Evolutionary conservation across 441 rosid genomes (phyloP).

Genomic region (Adansonia gregorii): DNA sequence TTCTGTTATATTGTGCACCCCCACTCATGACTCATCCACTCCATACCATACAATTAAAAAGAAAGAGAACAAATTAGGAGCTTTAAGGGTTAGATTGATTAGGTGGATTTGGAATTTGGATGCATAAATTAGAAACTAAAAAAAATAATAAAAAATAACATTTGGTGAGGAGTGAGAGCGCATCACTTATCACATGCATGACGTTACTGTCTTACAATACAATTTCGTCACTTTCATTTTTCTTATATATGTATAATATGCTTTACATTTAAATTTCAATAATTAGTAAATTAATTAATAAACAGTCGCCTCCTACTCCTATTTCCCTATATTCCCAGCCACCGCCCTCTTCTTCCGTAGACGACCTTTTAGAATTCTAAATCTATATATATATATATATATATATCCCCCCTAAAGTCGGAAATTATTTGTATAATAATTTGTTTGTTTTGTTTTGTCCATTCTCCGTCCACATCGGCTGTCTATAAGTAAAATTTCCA

Average conservation of each 20-base stretch:
- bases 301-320: not conserved
- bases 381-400: too few species aligned
- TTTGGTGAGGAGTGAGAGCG: not conserved
- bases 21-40: conserved; percentile 31
- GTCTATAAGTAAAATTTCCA: too few species aligned
- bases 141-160: too few species aligned
- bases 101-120: not conserved
- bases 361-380: not conserved
- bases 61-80: not conserved
- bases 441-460: too few species aligned
- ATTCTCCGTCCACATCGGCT: too few species aligned
- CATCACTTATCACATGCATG: not conserved
- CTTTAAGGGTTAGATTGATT: not conserved
- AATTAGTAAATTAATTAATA: not conserved
- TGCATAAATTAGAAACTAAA: too few species aligned
- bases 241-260: too few species aligned
- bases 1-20: not conserved
- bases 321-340: not conserved
- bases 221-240: not conserved
- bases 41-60: not conserved
- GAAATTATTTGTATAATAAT: too few species aligned
- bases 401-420: too few species aligned
- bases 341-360: not conserved
- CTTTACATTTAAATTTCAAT: not conserved
- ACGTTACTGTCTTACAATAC: not conserved